Percentiles rank a stretch among this genome's conserved stretches.
Conservation (phyloP, 257 asterid species). For the Penstemon davidsonii region DNA sequence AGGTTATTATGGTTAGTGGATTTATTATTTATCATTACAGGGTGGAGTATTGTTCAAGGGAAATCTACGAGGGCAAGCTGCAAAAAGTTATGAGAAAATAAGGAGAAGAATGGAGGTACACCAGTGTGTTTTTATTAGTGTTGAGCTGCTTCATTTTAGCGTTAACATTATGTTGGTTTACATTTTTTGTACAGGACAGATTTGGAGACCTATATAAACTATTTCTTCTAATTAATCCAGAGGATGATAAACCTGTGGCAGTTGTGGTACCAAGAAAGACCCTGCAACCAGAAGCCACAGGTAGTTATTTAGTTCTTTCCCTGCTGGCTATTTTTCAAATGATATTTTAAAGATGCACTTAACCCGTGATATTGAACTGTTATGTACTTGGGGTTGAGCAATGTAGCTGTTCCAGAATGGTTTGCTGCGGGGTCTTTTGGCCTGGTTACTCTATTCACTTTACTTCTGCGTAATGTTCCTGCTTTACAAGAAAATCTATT, state of each 20-base stretch:
- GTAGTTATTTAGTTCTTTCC: constrained; percentile 39
- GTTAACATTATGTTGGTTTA: constrained; percentile 28
- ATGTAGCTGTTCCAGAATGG: constrained; percentile 98
- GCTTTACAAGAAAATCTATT: constrained; percentile 73
- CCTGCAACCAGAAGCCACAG: constrained; percentile 80
- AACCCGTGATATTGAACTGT: constrained; percentile 7
- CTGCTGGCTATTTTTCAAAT: constrained; percentile 15
- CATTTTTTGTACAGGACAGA: constrained; percentile 63
- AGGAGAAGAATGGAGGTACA: constrained; percentile 67
- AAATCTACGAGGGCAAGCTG: constrained; percentile 85
- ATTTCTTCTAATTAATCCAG: constrained; percentile 87
- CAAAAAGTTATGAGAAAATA: constrained; percentile 79
- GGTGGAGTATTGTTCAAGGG: constrained; percentile 95
- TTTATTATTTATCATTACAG: constrained; percentile 40
- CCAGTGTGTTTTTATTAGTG: constrained; percentile 23
- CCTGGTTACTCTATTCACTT: constrained; percentile 77
- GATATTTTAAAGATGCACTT: constrained; percentile 6
- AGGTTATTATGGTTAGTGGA: background rate
- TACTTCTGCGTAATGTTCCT: constrained; percentile 90
- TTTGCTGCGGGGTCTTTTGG: constrained; percentile 97
- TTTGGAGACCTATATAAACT: constrained; percentile 79
- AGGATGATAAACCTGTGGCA: constrained; percentile 95
- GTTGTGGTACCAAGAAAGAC: constrained; percentile 91
- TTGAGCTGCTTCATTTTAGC: constrained; percentile 20
- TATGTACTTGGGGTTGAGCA: constrained; percentile 27